Percentiles rank a stretch among this genome's conserved stretches.
These are phyloP conservation scores for Pseudotsuga menziesii DNA, from an alignment of 75 land plant species.

Conservation along the genomic window DNA sequence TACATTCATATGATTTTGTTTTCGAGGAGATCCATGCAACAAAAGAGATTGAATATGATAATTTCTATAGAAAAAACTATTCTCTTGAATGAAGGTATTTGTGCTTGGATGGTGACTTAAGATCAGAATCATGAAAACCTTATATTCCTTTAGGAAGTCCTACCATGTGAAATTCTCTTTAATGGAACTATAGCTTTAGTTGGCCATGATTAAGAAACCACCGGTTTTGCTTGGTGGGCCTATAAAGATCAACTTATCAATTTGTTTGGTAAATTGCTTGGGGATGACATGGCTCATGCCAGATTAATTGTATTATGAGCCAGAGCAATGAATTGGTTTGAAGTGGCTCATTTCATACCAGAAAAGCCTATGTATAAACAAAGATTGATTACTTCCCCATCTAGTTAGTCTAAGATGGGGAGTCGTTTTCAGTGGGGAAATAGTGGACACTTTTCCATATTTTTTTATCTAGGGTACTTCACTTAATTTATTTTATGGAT, in stretches of 20 bases:
- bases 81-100: slow-evolving; percentile 11
- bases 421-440: slow-evolving; percentile 12
- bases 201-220: too few species aligned
- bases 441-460: slow-evolving; percentile 26
- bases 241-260: neutral
- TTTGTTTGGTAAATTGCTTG: slow-evolving; percentile 6
- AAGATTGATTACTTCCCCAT: too few species aligned
- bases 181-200: too few species aligned
- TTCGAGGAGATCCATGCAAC: slow-evolving; percentile 10
- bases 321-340: slow-evolving; percentile 1
- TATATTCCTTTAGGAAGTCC: neutral
- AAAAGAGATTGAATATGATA: slow-evolving; percentile 22
- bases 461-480: slow-evolving; percentile 22
- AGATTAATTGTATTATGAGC: slow-evolving; percentile 6
- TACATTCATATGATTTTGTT: slow-evolving; percentile 11
- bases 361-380: too few species aligned
- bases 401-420: slow-evolving; percentile 17
- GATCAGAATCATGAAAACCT: neutral
- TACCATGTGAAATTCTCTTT: too few species aligned
- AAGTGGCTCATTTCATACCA: slow-evolving; percentile 11
- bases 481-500: neutral
- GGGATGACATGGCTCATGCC: neutral
- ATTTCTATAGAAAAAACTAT: slow-evolving; percentile 14
- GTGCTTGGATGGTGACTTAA: slow-evolving; percentile 15
- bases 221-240: neutral